A percentile compares a stretch with the other conserved stretches of the same genome.
Conservation (phyloP, 2,329 filamentous ascomycete species). For the Fusarium devonianum region DNA sequence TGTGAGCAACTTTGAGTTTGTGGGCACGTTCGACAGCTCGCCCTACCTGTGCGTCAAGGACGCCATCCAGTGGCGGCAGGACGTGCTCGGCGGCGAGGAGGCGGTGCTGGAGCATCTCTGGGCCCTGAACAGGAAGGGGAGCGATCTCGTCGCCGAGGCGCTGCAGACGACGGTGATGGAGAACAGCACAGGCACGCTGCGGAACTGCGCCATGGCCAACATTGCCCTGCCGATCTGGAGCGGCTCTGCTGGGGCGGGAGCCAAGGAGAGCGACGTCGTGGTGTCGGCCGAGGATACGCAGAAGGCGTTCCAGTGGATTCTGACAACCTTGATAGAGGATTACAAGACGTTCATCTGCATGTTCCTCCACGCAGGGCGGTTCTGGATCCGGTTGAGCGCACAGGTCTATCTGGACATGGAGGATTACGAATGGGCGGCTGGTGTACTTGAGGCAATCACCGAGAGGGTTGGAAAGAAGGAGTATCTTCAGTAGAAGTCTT, state of each 20-base stretch:
- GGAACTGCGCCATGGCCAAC: conserved; percentile 74
- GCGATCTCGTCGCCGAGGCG: conserved; percentile 63
- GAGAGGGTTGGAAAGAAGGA: conserved; percentile 50
- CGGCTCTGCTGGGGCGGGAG: conserved; percentile 35
- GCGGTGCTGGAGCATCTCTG: conserved; percentile 70
- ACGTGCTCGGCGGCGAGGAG: conserved; percentile 76
- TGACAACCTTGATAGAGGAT: conserved; percentile 60
- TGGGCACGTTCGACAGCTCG: conserved; percentile 76
- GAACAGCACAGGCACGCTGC: conserved; percentile 67
- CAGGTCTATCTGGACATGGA: conserved; percentile 83
- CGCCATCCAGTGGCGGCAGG: conserved; percentile 73
- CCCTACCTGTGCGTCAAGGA: conserved; percentile 77
- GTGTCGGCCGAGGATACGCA: conserved; percentile 44
- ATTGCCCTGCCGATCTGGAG: conserved; percentile 72
- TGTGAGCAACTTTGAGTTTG: conserved; percentile 75
- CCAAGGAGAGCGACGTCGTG: conserved; percentile 40
- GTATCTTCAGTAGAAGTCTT: conserved; percentile 33
- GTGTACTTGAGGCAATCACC: conserved; percentile 60
- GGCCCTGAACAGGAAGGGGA: conserved; percentile 69
- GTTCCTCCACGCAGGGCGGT: conserved; percentile 64
- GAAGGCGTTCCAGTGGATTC: conserved; percentile 64
- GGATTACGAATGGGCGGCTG: conserved; percentile 77
- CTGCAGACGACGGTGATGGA: conserved; percentile 78
- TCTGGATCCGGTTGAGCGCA: conserved; percentile 78
- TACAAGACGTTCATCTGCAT: conserved; percentile 76